Evolutionary conservation across 2,329 filamentous ascomycete genomes (phyloP).

Genomic region (Talaromyces sp.): DNA sequence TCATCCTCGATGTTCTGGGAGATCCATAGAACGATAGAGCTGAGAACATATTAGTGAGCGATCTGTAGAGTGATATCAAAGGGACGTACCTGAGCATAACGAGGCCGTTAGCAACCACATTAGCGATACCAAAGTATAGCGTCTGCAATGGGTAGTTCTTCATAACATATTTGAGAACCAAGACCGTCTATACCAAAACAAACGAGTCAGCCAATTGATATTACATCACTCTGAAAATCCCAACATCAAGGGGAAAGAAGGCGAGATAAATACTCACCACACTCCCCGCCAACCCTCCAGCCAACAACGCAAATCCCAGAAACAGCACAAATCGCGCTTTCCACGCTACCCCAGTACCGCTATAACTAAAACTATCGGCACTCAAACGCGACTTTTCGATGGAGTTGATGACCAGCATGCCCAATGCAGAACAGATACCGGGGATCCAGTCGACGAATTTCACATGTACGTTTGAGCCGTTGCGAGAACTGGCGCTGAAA

Average conservation of each 20-base stretch:
- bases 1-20: constrained; percentile 72
- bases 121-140: constrained; percentile 65
- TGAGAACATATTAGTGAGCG: constrained; percentile 33
- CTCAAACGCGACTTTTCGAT: constrained; percentile 65
- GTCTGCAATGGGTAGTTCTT: constrained; percentile 58
- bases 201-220: neutral
- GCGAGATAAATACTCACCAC: constrained; percentile 45
- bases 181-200: constrained; percentile 49
- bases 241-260: neutral
- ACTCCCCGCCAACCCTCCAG: constrained; percentile 63
- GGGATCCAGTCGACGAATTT: constrained; percentile 72
- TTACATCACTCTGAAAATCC: neutral
- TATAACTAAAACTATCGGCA: constrained; percentile 63
- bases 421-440: constrained; percentile 64
- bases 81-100: constrained; percentile 64
- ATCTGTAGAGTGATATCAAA: neutral
- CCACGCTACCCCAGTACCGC: constrained; percentile 65
- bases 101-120: constrained; percentile 61
- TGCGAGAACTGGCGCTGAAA: constrained; percentile 60
- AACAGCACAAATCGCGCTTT: constrained; percentile 67
- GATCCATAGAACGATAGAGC: constrained; percentile 64
- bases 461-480: constrained; percentile 61
- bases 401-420: constrained; percentile 69
- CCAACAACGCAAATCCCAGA: constrained; percentile 65
- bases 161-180: constrained; percentile 66